phyloP scores from a whole-genome alignment of 2,329 filamentous ascomycete genomes.

The Fusarium avenaceum region DNA sequence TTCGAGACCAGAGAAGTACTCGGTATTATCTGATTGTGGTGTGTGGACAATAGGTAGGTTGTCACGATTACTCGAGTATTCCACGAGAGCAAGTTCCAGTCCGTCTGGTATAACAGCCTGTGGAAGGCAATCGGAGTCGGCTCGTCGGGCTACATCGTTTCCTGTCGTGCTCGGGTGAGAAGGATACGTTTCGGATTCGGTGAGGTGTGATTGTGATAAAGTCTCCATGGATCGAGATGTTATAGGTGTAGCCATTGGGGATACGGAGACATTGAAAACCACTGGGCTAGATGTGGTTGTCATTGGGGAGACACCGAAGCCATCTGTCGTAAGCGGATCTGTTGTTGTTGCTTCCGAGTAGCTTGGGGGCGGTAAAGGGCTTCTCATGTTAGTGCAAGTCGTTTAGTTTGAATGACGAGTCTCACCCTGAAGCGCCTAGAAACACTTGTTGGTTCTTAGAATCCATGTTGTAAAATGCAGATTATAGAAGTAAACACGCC shows the following conservation, averaged over 20 bases:
- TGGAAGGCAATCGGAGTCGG: neutral
- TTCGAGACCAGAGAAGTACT: neutral
- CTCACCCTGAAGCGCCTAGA: neutral
- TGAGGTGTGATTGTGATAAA: neutral
- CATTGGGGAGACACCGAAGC: constrained; percentile 4
- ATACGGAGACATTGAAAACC: neutral
- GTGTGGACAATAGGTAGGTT: neutral
- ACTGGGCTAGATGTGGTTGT: constrained; percentile 2
- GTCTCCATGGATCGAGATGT: neutral
- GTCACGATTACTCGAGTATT: neutral
- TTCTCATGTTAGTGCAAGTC: neutral
- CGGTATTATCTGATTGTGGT: neutral
- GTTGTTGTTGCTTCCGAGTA: constrained; percentile 6
- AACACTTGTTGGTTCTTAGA: neutral
- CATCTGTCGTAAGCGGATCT: constrained; percentile 9
- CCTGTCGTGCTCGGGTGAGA: too few relatives aligned
- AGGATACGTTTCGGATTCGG: neutral
- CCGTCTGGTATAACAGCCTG: neutral
- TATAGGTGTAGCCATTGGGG: neutral
- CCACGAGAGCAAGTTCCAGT: neutral
- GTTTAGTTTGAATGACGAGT: too few relatives aligned
- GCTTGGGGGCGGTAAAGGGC: constrained; percentile 2
- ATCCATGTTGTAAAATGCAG: neutral
- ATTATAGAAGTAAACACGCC: too few relatives aligned
- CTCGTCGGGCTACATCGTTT: too few relatives aligned